Conservation (phyloP, 2,329 filamentous ascomycete species). For the Onygenales sp. region DNA sequence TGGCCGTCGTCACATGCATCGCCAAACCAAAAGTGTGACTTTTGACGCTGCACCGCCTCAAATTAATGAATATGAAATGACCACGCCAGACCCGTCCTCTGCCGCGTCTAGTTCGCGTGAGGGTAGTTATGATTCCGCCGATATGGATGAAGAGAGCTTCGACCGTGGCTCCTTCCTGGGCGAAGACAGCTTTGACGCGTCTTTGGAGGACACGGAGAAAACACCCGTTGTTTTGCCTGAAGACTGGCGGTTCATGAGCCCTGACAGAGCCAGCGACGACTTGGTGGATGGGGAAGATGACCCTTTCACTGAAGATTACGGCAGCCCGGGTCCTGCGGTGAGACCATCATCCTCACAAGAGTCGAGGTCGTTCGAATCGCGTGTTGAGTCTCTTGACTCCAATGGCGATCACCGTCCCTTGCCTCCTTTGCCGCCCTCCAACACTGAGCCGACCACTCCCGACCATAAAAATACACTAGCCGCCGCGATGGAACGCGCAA, state of each 20-base stretch:
- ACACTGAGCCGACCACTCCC: constrained; percentile 18
- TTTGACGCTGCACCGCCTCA: constrained; percentile 91
- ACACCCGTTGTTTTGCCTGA: constrained; percentile 96
- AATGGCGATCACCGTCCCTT: constrained; percentile 76
- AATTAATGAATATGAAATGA: constrained; percentile 97
- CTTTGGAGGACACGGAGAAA: constrained; percentile 90
- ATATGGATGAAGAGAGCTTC: constrained; percentile 62
- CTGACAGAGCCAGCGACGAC: constrained; percentile 48
- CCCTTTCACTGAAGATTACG: constrained; percentile 54
- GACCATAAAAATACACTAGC: constrained; percentile 52
- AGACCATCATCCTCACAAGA: constrained; percentile 38
- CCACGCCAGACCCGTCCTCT: constrained; percentile 90
- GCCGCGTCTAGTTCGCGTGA: constrained; percentile 82
- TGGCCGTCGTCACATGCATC: constrained; percentile 60
- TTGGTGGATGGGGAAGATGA: constrained; percentile 51
- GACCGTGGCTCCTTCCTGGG: constrained; percentile 49
- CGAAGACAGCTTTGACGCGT: constrained; percentile 92
- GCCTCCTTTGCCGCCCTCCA: constrained; percentile 64
- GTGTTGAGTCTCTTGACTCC: constrained; percentile 65
- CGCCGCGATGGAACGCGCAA: constrained; percentile 62
- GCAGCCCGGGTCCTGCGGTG: constrained; percentile 55
- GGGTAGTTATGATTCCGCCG: constrained; percentile 77
- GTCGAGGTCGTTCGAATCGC: constrained; percentile 35
- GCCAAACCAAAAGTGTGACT: constrained; percentile 92
- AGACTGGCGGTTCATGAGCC: constrained; percentile 79